These are phyloP conservation scores for Pichia thaimueangensis DNA, from an alignment of 805 yeast species.

Conservation along the genomic window DNA sequence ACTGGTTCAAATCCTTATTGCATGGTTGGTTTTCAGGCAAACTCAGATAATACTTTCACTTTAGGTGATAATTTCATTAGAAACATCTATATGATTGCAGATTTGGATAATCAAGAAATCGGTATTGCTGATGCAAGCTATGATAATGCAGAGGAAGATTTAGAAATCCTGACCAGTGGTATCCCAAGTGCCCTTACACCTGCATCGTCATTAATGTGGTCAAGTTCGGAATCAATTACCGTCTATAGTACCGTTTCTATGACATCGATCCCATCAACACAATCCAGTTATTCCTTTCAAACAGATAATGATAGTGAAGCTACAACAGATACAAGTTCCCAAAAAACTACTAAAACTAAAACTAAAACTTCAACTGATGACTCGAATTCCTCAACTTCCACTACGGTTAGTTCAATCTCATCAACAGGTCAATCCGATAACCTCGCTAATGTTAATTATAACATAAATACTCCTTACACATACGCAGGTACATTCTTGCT, in stretches of 20 bases:
- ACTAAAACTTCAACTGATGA: neutral
- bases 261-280: constrained; percentile 6
- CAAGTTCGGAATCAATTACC: constrained; percentile 3
- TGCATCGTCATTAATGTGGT: constrained; percentile 36
- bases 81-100: constrained; percentile 49
- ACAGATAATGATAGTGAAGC: neutral
- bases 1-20: constrained; percentile 32
- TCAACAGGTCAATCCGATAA: too few relatives aligned
- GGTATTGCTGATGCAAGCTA: constrained; percentile 34
- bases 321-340: neutral
- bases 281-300: neutral
- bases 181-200: constrained; percentile 49
- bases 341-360: neutral
- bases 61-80: constrained; percentile 53
- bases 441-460: too few relatives aligned
- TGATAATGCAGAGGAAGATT: constrained; percentile 31
- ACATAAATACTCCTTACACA: too few relatives aligned
- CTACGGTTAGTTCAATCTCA: constrained; percentile 7
- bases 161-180: constrained; percentile 30
- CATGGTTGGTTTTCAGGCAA: constrained; percentile 36
- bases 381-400: neutral
- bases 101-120: constrained; percentile 40
- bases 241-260: constrained; percentile 4
- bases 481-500: too few relatives aligned
- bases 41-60: constrained; percentile 31